A percentile compares a stretch with the other conserved stretches of the same genome.
Conservation (phyloP, 352 stramenopile species). For the Pythium aristosporum region DNA sequence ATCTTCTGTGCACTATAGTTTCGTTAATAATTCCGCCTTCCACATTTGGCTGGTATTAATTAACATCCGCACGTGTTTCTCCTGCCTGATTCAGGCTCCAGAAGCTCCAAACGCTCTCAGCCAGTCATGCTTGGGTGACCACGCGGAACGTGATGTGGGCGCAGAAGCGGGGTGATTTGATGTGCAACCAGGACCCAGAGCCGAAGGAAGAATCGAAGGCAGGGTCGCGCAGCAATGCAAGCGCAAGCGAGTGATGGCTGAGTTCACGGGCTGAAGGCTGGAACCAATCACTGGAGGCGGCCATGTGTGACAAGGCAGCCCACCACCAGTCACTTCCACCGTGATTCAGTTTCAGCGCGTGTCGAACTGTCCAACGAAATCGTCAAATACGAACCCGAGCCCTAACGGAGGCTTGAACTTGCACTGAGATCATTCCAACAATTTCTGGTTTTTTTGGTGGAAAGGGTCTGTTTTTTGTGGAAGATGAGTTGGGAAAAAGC, state of each 20-base stretch:
- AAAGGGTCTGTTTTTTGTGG: not conserved
- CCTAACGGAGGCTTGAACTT: constrained; percentile 29
- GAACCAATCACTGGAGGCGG: constrained; percentile 22
- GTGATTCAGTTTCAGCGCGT: constrained; percentile 1
- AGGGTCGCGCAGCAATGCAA: too few relatives aligned
- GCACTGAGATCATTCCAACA: not conserved
- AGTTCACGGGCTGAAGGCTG: constrained; percentile 8
- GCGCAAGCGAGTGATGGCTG: not conserved
- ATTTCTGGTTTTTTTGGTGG: constrained; percentile 15
- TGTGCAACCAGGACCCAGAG: not conserved
- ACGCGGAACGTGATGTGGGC: not conserved
- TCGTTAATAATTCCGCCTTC: too few relatives aligned
- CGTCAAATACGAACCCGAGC: constrained; percentile 1
- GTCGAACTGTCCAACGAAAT: too few relatives aligned
- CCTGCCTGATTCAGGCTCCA: too few relatives aligned
- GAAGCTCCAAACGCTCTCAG: too few relatives aligned
- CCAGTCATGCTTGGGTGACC: not conserved
- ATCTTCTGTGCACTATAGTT: too few relatives aligned
- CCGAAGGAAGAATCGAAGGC: not conserved
- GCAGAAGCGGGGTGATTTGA: not conserved
- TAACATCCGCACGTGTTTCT: too few relatives aligned
- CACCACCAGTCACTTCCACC: constrained; percentile 22
- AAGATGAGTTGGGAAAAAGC: too few relatives aligned
- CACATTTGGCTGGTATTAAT: too few relatives aligned
- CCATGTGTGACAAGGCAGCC: constrained; percentile 31